A percentile compares a stretch with the other conserved stretches of the same genome.
These are phyloP conservation scores for Nicotiana benthamiana DNA, from an alignment of 257 asterid genomes.

Conservation along the genomic window DNA sequence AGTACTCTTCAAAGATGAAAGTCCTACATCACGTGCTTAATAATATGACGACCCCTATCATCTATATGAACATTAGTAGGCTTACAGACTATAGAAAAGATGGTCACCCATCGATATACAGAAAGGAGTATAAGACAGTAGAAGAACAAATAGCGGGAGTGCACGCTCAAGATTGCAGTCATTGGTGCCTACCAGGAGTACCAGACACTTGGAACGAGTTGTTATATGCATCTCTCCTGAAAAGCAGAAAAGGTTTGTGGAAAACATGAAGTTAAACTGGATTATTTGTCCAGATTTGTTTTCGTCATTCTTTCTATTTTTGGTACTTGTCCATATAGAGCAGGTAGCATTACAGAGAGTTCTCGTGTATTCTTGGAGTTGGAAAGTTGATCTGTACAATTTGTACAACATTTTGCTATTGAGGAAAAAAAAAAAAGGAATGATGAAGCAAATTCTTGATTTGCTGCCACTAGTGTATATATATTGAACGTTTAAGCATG, in stretches of 20 bases:
- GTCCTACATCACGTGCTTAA: constrained; percentile 51
- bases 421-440: neutral
- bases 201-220: constrained; percentile 95
- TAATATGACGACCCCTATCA: constrained; percentile 53
- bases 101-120: constrained; percentile 78
- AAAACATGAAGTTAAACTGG: neutral
- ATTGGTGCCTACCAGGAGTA: constrained; percentile 97
- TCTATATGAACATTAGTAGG: constrained; percentile 66
- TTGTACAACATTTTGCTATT: neutral
- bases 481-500: no score
- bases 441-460: neutral
- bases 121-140: constrained; percentile 42
- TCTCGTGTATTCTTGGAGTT: neutral
- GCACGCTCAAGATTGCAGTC: constrained; percentile 86
- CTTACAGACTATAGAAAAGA: constrained; percentile 80
- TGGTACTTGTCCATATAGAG: neutral
- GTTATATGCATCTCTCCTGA: constrained; percentile 63
- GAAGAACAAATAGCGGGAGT: constrained; percentile 27
- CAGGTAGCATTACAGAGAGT: neutral
- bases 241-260: constrained; percentile 50
- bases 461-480: no score
- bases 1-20: constrained; percentile 81
- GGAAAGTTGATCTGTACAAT: neutral
- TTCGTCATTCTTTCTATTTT: neutral
- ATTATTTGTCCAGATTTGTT: neutral